Conservation (phyloP, 805 yeast species). For the Kregervanrija fluxuum region DNA sequence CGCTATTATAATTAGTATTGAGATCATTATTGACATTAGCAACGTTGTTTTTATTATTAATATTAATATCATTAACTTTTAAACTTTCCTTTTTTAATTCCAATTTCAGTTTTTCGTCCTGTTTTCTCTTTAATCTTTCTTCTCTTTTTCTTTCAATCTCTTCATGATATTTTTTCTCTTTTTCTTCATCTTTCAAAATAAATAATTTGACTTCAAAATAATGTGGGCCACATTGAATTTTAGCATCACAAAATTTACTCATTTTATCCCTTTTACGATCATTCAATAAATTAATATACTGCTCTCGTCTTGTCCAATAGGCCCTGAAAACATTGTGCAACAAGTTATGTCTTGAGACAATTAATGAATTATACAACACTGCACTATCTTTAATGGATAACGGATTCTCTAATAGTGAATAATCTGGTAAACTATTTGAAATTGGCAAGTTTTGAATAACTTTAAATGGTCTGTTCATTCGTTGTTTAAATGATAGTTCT, state of each 20-base stretch:
- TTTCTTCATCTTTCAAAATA: conserved; percentile 75
- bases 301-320: conserved; percentile 56
- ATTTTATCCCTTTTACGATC: conserved; percentile 63
- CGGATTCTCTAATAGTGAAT: conserved; percentile 54
- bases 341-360: conserved; percentile 68
- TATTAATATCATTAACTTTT: conserved; percentile 6
- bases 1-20: neutral
- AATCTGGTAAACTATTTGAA: conserved; percentile 48
- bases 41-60: conserved; percentile 2
- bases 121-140: conserved; percentile 27
- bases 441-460: conserved; percentile 62
- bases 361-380: conserved; percentile 60
- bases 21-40: neutral
- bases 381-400: conserved; percentile 67
- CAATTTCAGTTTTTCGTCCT: conserved; percentile 20
- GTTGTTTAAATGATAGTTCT: conserved; percentile 23
- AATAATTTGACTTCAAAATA: conserved; percentile 67
- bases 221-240: conserved; percentile 76
- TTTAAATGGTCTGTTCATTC: conserved; percentile 51
- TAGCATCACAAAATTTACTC: conserved; percentile 80
- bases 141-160: conserved; percentile 25
- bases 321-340: conserved; percentile 61
- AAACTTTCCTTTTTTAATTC: conserved; percentile 9
- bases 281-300: conserved; percentile 40
- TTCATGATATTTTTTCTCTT: conserved; percentile 36